Percentiles rank a stretch among this genome's conserved stretches.
These are phyloP conservation scores for Saururus chinensis DNA, from an alignment of 164 flowering plant genomes.

Conservation along the genomic window DNA sequence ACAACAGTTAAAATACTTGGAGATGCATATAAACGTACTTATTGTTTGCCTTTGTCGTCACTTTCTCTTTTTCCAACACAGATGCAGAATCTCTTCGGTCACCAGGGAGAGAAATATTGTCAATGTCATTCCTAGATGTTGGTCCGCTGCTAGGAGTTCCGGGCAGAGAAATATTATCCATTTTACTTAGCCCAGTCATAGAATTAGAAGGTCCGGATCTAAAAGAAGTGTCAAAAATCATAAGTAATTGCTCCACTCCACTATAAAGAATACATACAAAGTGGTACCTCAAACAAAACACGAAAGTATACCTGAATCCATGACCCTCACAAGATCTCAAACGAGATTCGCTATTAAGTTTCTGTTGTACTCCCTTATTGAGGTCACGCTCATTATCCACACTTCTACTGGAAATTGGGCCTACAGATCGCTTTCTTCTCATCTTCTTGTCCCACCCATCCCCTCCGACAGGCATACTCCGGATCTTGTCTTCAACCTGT, in stretches of 20 bases:
- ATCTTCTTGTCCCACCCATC: conserved; percentile 88
- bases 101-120: conserved; percentile 28
- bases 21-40: conserved; percentile 11
- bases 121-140: conserved; percentile 37
- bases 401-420: conserved; percentile 36
- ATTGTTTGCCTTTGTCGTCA: conserved; percentile 26
- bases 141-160: conserved; percentile 27
- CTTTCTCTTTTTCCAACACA: conserved; percentile 37
- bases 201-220: conserved; percentile 48
- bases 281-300: background rate
- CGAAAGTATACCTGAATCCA: conserved; percentile 34
- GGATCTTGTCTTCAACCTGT: conserved; percentile 60
- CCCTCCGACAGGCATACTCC: conserved; percentile 66
- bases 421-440: conserved; percentile 82
- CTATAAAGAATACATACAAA: background rate
- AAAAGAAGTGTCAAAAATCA: conserved; percentile 8
- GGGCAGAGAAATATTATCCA: conserved; percentile 34
- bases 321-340: conserved; percentile 41
- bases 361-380: conserved; percentile 45
- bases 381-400: conserved; percentile 45
- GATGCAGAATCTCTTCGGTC: conserved; percentile 29
- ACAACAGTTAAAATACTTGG: background rate
- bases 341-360: conserved; percentile 38
- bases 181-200: conserved; percentile 31
- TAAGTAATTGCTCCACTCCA: background rate